Base-by-base conservation (phyloP, 108 stramenopile species). In the Nannochloropsis salina region DNA sequence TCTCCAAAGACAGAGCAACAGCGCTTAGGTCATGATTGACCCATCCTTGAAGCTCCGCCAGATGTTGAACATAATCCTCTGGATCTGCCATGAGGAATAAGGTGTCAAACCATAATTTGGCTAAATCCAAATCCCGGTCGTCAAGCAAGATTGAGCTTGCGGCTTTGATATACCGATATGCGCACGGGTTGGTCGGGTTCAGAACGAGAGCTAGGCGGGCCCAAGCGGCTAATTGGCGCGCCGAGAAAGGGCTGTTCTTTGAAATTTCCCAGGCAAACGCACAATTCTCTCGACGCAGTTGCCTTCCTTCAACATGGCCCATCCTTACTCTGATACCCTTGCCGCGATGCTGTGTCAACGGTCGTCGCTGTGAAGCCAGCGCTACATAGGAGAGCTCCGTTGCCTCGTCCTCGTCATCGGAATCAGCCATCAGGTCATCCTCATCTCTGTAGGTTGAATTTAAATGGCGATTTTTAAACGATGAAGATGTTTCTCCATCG, bases 11-110 rank as follows among this genome's bases (percentile, higher is more conserved):
- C 3, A n/a, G 15, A 74, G 61, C 61, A 15, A 74, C 61, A n/a
- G 61, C 61, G n/a, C 20, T 3, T 4, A 2, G 61, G 61, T 74
- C 61, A 1, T 74, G 61, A 74, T 8, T 74, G 4, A 74, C 61
- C 61, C 61, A 74, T 74, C 61, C 20, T n/a, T 74, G 61, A n/a
- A 74, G 61, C 61, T 74, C 61, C 5, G 61, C 61, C n/a, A 74
- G 2, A n/a, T 74, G 61, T 8, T 15, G 15, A n/a, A 74, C 61
- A n/a, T 74, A 74, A 1, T 74, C 61, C 61, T 74, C 61, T 4
- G 61, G 61, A n/a, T 74, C 61, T n/a, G 3, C 61, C 3, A 74
- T 15, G 4, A 74, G 61, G 61, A 74, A 74, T n/a, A 74, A 74
- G 61, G n/a, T n/a, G 1, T 74, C 61, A n/a, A n/a, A n/a, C 61